Conservation (phyloP, 2,329 filamentous ascomycete genomes). For the Leptographium lundbergii region DNA sequence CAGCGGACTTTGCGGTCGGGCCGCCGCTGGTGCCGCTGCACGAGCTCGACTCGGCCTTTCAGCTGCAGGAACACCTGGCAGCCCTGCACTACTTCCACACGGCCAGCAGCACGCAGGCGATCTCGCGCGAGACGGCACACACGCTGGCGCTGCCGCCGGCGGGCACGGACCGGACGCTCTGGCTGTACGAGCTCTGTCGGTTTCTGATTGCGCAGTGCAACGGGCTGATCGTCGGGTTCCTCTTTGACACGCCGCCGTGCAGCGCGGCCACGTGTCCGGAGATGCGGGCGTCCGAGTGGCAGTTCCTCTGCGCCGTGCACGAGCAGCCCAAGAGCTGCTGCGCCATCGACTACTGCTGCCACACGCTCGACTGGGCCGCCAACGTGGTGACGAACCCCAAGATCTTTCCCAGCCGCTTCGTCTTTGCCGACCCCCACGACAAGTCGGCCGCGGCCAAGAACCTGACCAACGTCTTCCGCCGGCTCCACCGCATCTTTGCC, state of each 20-base stretch:
- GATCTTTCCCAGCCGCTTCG: conserved; percentile 81
- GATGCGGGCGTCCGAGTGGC: conserved; percentile 98
- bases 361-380: conserved; percentile 95
- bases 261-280: conserved; percentile 84
- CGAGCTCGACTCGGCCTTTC: conserved; percentile 95
- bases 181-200: conserved; percentile 95
- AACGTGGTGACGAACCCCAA: conserved; percentile 90
- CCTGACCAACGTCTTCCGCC: conserved; percentile 86
- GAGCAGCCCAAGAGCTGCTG: conserved; percentile 94
- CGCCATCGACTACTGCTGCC: conserved; percentile 97
- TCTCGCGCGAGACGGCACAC: conserved; percentile 62
- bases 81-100: conserved; percentile 79
- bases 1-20: conserved; percentile 85
- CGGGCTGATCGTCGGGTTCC: conserved; percentile 79
- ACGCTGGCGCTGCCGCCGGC: conserved; percentile 69
- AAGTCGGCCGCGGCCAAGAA: conserved; percentile 61
- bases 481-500: conserved; percentile 91
- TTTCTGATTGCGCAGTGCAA: conserved; percentile 95
- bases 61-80: conserved; percentile 92
- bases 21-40: conserved; percentile 76
- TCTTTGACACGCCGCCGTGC: conserved; percentile 82
- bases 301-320: conserved; percentile 95
- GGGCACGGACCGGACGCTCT: conserved; percentile 74
- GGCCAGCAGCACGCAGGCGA: conserved; percentile 50
- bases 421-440: conserved; percentile 42